Evolutionary conservation across 352 stramenopile species (phyloP).

Genomic region (Globisporangium megalacanthum): DNA sequence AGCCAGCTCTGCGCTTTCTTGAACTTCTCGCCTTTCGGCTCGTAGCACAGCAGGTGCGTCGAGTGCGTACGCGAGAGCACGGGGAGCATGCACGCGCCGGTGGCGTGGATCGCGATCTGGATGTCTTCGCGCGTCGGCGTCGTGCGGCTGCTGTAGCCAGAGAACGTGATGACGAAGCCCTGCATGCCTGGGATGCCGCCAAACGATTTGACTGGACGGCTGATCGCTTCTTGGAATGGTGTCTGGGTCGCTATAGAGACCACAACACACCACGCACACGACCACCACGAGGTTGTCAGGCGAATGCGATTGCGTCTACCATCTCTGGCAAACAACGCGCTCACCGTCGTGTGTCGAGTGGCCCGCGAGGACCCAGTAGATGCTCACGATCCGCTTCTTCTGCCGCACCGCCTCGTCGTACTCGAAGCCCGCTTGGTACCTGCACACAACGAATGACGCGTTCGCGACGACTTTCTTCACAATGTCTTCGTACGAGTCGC

Average conservation of each 20-base stretch:
- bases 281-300: background rate
- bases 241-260: constrained; percentile 14
- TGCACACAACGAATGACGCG: constrained; percentile 78
- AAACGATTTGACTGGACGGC: constrained; percentile 54
- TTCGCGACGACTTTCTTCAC: constrained; percentile 74
- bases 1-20: constrained; percentile 80
- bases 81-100: constrained; percentile 78
- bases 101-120: constrained; percentile 77
- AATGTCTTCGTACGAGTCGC: constrained; percentile 69
- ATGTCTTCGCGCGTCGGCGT: constrained; percentile 74
- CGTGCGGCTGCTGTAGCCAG: constrained; percentile 73
- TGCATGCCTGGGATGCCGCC: constrained; percentile 76
- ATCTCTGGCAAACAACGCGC: background rate
- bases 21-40: constrained; percentile 79
- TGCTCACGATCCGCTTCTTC: constrained; percentile 67
- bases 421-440: constrained; percentile 72
- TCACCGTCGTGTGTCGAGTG: constrained; percentile 28
- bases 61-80: constrained; percentile 79
- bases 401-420: constrained; percentile 72
- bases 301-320: background rate
- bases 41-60: constrained; percentile 76
- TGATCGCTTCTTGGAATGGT: constrained; percentile 41
- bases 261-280: background rate
- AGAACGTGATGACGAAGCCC: constrained; percentile 77
- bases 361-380: constrained; percentile 75